Percentiles rank a stretch among this genome's conserved stretches.
phyloP scores from a whole-genome alignment of 306 rosid genomes.

The Lathyrus sativus region DNA sequence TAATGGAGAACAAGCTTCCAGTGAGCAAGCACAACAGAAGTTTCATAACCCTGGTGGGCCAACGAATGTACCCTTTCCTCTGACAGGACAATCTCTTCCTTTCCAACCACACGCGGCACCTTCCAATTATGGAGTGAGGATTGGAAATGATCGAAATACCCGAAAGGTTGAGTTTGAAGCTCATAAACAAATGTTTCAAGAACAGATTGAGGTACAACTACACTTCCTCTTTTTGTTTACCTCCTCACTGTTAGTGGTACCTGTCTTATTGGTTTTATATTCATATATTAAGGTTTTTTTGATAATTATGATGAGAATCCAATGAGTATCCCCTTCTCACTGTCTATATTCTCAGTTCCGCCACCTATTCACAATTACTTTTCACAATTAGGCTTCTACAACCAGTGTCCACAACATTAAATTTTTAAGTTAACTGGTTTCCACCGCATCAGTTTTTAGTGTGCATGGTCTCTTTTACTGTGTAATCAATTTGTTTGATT shows the following conservation, averaged over 20 bases:
- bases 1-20: conserved; percentile 51
- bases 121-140: conserved; percentile 46
- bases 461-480: conserved; percentile 15
- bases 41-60: conserved; percentile 56
- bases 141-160: conserved; percentile 46
- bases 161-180: conserved; percentile 59
- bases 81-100: conserved; percentile 55
- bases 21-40: conserved; percentile 48
- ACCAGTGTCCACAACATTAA: background rate
- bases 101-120: conserved; percentile 40
- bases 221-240: conserved; percentile 7
- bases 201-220: conserved; percentile 71
- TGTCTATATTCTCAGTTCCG: conserved; percentile 6
- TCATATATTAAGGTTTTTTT: background rate
- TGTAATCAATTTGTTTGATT: conserved; percentile 20
- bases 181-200: conserved; percentile 56
- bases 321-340: conserved; percentile 28
- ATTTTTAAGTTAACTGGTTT: background rate
- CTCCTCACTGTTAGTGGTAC: conserved; percentile 3
- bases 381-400: conserved; percentile 28
- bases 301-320: conserved; percentile 13
- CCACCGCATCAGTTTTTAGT: background rate
- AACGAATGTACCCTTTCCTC: conserved; percentile 53
- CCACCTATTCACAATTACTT: background rate
- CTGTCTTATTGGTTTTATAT: conserved; percentile 25